Evolutionary conservation across 768 basidiomycete species (phyloP).

Genomic region (Coprinellus aureogranulatus): DNA sequence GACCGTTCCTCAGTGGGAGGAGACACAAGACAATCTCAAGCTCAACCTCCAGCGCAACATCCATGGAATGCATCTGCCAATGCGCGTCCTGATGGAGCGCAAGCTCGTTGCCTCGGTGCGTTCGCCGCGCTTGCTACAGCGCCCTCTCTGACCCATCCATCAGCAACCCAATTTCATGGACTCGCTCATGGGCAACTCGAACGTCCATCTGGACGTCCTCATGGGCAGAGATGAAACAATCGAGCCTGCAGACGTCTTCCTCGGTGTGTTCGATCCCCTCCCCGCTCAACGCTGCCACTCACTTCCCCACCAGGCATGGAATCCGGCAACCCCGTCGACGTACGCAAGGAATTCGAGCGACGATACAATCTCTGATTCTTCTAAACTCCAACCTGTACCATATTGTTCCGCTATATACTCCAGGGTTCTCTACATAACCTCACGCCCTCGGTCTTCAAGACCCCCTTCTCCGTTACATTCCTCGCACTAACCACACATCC

Average conservation of each 20-base stretch:
- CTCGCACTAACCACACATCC: slow-evolving; percentile 77
- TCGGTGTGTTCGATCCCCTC: slow-evolving; percentile 43
- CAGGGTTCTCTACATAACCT: slow-evolving; percentile 22
- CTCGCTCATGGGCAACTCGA: slow-evolving; percentile 65
- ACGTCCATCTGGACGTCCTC: slow-evolving; percentile 88
- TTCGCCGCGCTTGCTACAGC: slow-evolving; percentile 6
- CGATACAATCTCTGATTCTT: slow-evolving; percentile 29
- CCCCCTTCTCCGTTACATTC: slow-evolving; percentile 48
- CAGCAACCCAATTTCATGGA: slow-evolving; percentile 69
- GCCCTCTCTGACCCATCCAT: neutral
- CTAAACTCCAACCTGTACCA: slow-evolving; percentile 6
- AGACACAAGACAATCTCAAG: slow-evolving; percentile 84
- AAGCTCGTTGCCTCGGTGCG: slow-evolving; percentile 76
- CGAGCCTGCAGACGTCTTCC: slow-evolving; percentile 76
- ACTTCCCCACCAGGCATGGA: slow-evolving; percentile 50
- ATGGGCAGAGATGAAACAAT: slow-evolving; percentile 89
- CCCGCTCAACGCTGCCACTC: slow-evolving; percentile 6
- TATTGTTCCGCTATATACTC: slow-evolving; percentile 9
- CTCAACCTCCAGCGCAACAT: slow-evolving; percentile 81
- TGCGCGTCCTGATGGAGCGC: slow-evolving; percentile 91
- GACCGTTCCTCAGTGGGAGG: slow-evolving; percentile 71
- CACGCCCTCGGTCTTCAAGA: slow-evolving; percentile 35
- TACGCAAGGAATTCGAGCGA: slow-evolving; percentile 70
- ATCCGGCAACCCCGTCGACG: slow-evolving; percentile 45
- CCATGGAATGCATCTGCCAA: slow-evolving; percentile 85